Percentiles rank a stretch among this genome's conserved stretches.
phyloP scores from a whole-genome alignment of 805 yeast genomes.

The Vanderwaltozyma verrucispora region DNA sequence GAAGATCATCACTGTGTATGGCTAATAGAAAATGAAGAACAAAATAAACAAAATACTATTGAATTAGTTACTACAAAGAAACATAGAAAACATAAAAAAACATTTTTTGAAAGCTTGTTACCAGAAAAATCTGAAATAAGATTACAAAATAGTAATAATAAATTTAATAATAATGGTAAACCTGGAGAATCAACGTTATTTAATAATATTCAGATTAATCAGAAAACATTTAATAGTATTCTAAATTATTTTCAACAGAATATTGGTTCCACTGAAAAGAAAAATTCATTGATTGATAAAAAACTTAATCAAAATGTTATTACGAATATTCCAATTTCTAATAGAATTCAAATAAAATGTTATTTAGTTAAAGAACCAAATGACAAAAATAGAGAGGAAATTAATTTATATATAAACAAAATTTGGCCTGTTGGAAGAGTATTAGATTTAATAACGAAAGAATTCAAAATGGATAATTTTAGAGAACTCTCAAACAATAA shows the following conservation, averaged over 20 bases:
- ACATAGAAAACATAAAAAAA: not conserved
- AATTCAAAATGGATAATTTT: not conserved
- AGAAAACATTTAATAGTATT: not conserved
- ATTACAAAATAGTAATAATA: not conserved
- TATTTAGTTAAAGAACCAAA: not conserved
- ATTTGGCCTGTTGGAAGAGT: not conserved
- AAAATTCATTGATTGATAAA: too few species aligned
- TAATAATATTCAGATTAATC: not conserved
- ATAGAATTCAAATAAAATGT: not conserved
- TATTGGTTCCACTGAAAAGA: too few species aligned
- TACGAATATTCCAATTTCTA: not conserved
- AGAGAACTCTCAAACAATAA: not conserved
- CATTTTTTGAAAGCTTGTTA: conserved; percentile 2
- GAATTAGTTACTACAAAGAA: not conserved
- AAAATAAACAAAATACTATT: not conserved
- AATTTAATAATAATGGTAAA: not conserved
- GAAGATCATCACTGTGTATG: conserved; percentile 21
- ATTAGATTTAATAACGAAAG: not conserved
- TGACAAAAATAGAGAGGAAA: not conserved
- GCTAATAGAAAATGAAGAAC: conserved; percentile 8
- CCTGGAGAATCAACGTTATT: not conserved
- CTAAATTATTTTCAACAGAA: not conserved
- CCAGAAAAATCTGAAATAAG: conserved; percentile 2
- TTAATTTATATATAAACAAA: not conserved
- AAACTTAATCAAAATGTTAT: too few species aligned